Evolutionary conservation across 2,329 filamentous ascomycete species (phyloP).

Genomic region (Xylariales sp.): DNA sequence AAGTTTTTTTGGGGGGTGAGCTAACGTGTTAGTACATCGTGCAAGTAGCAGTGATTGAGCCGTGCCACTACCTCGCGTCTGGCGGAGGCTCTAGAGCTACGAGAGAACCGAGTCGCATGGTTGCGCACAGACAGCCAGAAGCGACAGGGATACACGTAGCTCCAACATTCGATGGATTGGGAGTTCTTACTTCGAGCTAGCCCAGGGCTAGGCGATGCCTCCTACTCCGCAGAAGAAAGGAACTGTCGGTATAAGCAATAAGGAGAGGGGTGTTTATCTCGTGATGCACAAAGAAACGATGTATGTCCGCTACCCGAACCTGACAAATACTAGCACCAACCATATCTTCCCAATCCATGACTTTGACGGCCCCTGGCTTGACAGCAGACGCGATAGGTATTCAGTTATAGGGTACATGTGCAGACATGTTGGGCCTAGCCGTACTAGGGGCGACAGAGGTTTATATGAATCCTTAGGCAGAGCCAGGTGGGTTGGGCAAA

Average conservation of each 20-base stretch:
- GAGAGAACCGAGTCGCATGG: conserved; percentile 1
- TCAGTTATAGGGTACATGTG: neutral
- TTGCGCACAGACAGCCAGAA: conserved; percentile 26
- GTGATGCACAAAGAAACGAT: conserved; percentile 8
- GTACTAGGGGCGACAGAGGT: conserved; percentile 19
- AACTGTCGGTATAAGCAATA: neutral
- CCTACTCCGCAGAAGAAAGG: conserved; percentile 1
- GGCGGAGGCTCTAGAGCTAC: conserved; percentile 27
- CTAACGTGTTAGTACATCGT: neutral
- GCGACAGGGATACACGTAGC: conserved; percentile 12
- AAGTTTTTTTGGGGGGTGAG: neutral
- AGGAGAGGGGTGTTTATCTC: neutral
- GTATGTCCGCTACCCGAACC: neutral
- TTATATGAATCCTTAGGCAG: neutral
- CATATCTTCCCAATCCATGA: neutral
- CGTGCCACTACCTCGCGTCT: conserved; percentile 5
- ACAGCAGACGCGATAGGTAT: neutral
- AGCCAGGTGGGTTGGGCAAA: neutral
- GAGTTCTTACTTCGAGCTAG: neutral
- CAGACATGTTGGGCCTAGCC: neutral
- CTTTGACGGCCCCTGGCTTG: conserved; percentile 1
- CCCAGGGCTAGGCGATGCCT: neutral
- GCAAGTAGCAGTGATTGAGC: neutral
- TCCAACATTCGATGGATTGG: conserved; percentile 19
- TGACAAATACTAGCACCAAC: conserved; percentile 19